Conservation (phyloP, 306 rosid species). For the Prosopis cineraria region DNA sequence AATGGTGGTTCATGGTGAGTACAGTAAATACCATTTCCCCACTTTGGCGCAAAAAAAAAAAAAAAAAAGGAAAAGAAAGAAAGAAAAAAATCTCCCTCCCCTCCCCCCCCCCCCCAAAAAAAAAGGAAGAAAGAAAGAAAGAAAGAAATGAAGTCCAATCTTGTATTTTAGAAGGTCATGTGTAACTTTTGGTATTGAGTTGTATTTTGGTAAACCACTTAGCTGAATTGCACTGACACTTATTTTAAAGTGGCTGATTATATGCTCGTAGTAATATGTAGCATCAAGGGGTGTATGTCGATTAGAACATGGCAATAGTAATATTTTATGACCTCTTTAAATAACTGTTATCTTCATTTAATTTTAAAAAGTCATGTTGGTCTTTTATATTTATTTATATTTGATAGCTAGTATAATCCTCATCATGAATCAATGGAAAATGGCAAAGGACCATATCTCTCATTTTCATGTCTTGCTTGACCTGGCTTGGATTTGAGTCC, state of each 20-base stretch:
- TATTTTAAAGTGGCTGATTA: not conserved
- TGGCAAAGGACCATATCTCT: conserved; percentile 3
- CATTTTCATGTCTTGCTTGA: conserved; percentile 24
- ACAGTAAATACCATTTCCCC: not conserved
- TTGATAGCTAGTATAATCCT: conserved; percentile 7
- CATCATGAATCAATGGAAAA: not conserved
- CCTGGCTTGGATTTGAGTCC: not conserved
- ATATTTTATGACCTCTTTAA: not conserved
- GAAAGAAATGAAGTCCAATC: too few relatives aligned
- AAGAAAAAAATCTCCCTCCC: too few relatives aligned
- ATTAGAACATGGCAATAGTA: not conserved
- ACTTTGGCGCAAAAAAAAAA: too few relatives aligned
- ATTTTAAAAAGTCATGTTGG: not conserved
- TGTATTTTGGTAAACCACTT: conserved; percentile 20
- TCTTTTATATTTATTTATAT: not conserved
- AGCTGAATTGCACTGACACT: not conserved
- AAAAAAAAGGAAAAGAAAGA: too few relatives aligned
- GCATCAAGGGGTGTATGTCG: not conserved
- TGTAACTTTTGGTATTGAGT: too few relatives aligned
- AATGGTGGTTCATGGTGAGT: conserved; percentile 61
- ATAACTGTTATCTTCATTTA: conserved; percentile 8
- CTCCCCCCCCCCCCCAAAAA: too few relatives aligned
- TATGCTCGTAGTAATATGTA: not conserved
- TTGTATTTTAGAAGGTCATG: too few relatives aligned
- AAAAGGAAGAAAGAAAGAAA: too few relatives aligned